These are phyloP conservation scores for Trichocomaceae sp. DNA, from an alignment of 2,329 filamentous ascomycete species.

Conservation along the genomic window DNA sequence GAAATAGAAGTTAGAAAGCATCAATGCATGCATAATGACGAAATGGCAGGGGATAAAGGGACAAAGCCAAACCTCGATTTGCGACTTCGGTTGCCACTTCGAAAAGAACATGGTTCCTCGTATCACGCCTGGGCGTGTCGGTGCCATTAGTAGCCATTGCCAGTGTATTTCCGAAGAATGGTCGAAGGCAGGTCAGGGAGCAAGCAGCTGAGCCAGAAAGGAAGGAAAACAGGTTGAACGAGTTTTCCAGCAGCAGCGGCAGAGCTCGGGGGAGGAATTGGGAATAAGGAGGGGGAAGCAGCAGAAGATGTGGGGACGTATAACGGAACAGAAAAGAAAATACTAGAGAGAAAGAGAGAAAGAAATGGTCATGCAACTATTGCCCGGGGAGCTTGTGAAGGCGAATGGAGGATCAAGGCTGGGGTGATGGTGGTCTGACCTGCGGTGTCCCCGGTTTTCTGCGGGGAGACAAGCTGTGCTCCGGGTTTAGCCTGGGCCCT, in stretches of 20 bases:
- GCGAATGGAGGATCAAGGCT: not conserved
- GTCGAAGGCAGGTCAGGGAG: not conserved
- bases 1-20: slow-evolving; percentile 4
- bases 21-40: slow-evolving; percentile 1
- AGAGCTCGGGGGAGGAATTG: not conserved
- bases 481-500: too few species aligned
- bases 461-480: not conserved
- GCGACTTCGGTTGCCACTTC: slow-evolving; percentile 96
- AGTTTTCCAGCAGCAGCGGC: not conserved
- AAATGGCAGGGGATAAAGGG: not conserved
- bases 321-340: slow-evolving; percentile 12
- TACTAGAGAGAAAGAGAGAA: slow-evolving; percentile 10
- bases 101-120: slow-evolving; percentile 93
- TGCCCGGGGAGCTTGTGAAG: not conserved
- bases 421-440: not conserved
- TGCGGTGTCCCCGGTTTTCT: slow-evolving; percentile 2
- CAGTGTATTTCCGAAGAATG: not conserved
- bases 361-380: not conserved
- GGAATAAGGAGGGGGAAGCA: slow-evolving; percentile 3
- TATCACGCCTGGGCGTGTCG: slow-evolving; percentile 54
- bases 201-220: not conserved
- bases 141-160: slow-evolving; percentile 69
- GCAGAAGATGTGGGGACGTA: slow-evolving; percentile 8
- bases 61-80: slow-evolving; percentile 63
- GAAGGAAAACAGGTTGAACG: not conserved